Base-by-base conservation (phyloP, 2,329 filamentous ascomycete species). In the Microcyclospora pomicola region DNA sequence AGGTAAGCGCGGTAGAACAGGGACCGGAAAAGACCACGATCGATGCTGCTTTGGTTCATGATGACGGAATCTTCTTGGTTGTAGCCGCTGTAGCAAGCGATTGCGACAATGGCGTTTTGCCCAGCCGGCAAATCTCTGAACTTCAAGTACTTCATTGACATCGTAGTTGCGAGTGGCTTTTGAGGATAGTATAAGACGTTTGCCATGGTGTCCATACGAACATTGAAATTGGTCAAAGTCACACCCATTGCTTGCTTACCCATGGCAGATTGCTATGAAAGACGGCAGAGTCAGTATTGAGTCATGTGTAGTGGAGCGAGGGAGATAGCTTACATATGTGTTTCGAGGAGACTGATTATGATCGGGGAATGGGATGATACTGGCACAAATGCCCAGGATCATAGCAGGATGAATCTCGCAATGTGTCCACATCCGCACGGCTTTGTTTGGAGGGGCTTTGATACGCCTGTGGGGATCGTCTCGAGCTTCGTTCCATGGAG, bases 41-140 rank as follows among this genome's bases (percentile, higher is more conserved):
- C 91, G 54, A 98, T 96, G 62, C 86, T 94, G 66, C 86, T 95
- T 67, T 98, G 91, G 62, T 98, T 98, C 91, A 98, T 96, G 54
- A 98, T 94, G 49, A 98, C 88, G 49, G 91, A 98, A 77, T 98
- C 91, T 85, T 98, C 91, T 61, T 98, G 92, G 63, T 98, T 98
- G 69, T 98, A 98, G 42, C 91, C 91, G 38, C 87, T 94, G 65
- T 98, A 98, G 60, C 83, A 92, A 42, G 86, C 79, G 63, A 98
- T 98, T 31, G 91, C 92, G 10, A 98, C 91, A 52, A 98, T 98
- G 14, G 91, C 91, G 55, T 98, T 98, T 60, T 98, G 91, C 2
- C 91, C 91, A 12, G 91, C 91, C 13, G 91, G 91, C 42, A 98
- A 69, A 62, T 98, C 91, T 64, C 91, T 77, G 78, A 98, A 98